Base-by-base conservation (phyloP, 257 asterid genomes). In the Capsicum rhomboideum region DNA sequence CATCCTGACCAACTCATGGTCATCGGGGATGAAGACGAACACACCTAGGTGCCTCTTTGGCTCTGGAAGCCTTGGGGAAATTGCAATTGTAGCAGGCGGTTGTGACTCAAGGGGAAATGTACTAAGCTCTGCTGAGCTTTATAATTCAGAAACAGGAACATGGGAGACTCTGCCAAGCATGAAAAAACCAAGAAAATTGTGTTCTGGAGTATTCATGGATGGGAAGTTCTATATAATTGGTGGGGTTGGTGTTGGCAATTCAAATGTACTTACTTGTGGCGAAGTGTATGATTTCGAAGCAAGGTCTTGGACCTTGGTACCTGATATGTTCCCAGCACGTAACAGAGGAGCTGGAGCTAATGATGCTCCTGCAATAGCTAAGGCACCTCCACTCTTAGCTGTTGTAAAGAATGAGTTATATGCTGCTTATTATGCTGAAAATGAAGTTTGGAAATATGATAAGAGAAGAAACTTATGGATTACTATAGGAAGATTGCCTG, bases 71-170 rank as follows among this genome's bases (percentile, higher is more conserved):
- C 89, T 90, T 0, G 96, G 97, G 3, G 97, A 93, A 86, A 87
- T 92, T 8, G 97, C 96, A 4, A 94, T 94, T 42, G 78, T 94
- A 61, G 98, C 99, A 1, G 99, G 98, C 9, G 99, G 99, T 31
- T 93, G 94, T 20, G 93, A 93, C 59, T 86, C 93, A 6, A 31
- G 10, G 17, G 98, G 95, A 1, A 85, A 74, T 11, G 86, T 93
- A 46, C 93, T 96, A n/a, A 83, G 83, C 85, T 94, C 94, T 0
- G 97, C 96, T 0, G 97, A 94, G 90, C 46, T 93, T 29, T 94
- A 93, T 50, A 88, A 92, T 83, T 91, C 98, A 2, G 93, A 90
- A 88, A 84, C 82, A 6, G 89, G 92, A 49, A 79, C 82, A 7
- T 95, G 99, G 99, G 86, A 34, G 66, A 82, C 85, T 4, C 93